Evolutionary conservation across 805 yeast genomes (phyloP), one percentile per base, ranked within the genome.

Genomic region (Kazachstania psychrophila): DNA sequence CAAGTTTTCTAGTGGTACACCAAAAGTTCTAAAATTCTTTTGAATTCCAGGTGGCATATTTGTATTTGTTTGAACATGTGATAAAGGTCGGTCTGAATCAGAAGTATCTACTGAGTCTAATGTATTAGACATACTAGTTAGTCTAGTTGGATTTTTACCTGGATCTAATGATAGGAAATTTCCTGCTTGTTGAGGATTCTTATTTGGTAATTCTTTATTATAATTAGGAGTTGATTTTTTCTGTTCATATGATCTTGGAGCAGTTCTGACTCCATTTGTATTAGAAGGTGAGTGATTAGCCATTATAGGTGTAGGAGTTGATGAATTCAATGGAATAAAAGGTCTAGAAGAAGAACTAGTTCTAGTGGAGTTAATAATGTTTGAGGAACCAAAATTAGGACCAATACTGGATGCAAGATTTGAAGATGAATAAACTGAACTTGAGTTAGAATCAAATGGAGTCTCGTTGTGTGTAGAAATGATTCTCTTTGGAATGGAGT

Each of bases 1-100:
- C 30, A 85, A 62, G 8, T 69, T 75, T 40, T 81, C 94, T n/a
- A 92, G 68, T 1, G 94, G 79, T 0, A 79, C 76, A 0, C 96
- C 96, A 61, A 85, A 92, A 0, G 94, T 77, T 24, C 69, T 67
- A 38, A 69, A 55, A 43, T 58, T 56, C 23, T 47, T 54, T 31
- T 46, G 51, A 9, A 49, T 56, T 3, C 68, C 68, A 1, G 68
- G 66, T 6, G 68, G 68, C 40, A 60, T 47, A 3, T 51, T 32
- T 8, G 47, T 46, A 34, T 47, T 47, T 4, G 60, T 50, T 39
- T 57, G 61, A 24, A 57, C 49, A 18, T 59, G 60, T 7, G 61
- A 53, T n/a, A 54, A 23, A 6, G 61, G 62, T 34, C 58, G 44
- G 25, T 53, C 58, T 3, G 52, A 46, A 28, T 47, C 54, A 14